These are phyloP conservation scores for Paramarasmius palmivorus DNA, from an alignment of 1,284 basidiomycete species.

Conservation along the genomic window DNA sequence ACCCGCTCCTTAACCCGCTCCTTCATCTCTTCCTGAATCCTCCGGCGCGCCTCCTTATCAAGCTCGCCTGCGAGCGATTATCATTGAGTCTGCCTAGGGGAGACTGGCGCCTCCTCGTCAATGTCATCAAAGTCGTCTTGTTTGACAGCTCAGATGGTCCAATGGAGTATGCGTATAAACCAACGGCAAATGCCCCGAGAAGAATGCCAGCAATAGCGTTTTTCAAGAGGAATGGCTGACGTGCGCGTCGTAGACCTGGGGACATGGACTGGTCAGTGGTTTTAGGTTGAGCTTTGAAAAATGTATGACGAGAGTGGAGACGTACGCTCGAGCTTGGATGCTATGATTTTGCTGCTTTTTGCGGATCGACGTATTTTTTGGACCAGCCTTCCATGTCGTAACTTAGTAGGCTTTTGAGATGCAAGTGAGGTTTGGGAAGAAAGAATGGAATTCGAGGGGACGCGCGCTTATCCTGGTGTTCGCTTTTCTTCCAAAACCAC, in stretches of 20 bases:
- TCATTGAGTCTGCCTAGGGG: too few relatives aligned
- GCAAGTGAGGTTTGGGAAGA: too few relatives aligned
- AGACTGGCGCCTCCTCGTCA: too few relatives aligned
- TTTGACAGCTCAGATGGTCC: slow-evolving; percentile 88
- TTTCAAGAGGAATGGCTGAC: slow-evolving; percentile 77
- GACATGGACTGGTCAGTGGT: slow-evolving; percentile 84
- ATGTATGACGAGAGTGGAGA: slow-evolving; percentile 6
- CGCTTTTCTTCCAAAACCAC: too few relatives aligned
- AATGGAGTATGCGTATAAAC: slow-evolving; percentile 92
- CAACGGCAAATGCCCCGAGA: slow-evolving; percentile 77
- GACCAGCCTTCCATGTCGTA: slow-evolving; percentile 14
- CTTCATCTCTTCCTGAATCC: slow-evolving; percentile 21
- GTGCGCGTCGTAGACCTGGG: slow-evolving; percentile 82
- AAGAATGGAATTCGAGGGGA: too few relatives aligned
- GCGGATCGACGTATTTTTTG: slow-evolving; percentile 35
- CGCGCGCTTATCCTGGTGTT: too few relatives aligned
- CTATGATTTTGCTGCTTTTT: slow-evolving; percentile 37
- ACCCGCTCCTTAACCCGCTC: slow-evolving; percentile 20
- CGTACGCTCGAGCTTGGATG: slow-evolving; percentile 41
- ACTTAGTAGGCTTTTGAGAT: too few relatives aligned
- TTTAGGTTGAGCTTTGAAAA: neutral
- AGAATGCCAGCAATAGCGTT: slow-evolving; percentile 80
- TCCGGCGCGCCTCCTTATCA: slow-evolving; percentile 66
- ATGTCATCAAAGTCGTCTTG: slow-evolving; percentile 86
- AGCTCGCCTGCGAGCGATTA: too few relatives aligned